Percentiles rank a stretch among this genome's conserved stretches.
phyloP scores from a whole-genome alignment of 2,329 filamentous ascomycete genomes.

The Nannizzia gypsea region DNA sequence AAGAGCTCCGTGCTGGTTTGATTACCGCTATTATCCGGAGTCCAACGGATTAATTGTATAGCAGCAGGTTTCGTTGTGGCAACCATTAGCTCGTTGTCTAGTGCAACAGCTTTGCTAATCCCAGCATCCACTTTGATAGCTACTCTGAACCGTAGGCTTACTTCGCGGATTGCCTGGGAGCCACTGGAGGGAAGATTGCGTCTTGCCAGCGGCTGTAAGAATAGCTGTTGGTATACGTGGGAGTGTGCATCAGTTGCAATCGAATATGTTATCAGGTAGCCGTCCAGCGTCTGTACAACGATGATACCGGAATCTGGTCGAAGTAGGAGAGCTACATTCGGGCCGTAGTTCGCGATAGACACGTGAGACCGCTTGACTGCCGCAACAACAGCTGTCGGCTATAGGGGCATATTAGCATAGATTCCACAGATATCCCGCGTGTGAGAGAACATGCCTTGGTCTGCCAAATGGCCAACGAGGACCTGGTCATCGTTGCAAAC shows the following conservation, averaged over 20 bases:
- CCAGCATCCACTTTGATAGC: constrained; percentile 97
- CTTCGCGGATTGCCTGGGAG: constrained; percentile 67
- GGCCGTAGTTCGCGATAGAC: constrained; percentile 72
- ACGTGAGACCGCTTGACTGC: constrained; percentile 68
- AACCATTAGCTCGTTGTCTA: constrained; percentile 87
- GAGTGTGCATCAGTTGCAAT: constrained; percentile 72
- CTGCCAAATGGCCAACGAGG: constrained; percentile 90
- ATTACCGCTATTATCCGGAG: constrained; percentile 63
- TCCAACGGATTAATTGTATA: constrained; percentile 95
- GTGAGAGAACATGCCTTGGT: constrained; percentile 54
- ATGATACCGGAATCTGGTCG: constrained; percentile 86
- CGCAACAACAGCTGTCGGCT: constrained; percentile 83
- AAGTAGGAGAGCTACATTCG: constrained; percentile 71
- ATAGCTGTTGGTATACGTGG: constrained; percentile 73
- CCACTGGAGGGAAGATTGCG: constrained; percentile 64
- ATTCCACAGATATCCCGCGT: not conserved
- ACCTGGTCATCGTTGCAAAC: constrained; percentile 77
- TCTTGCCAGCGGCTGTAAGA: constrained; percentile 42
- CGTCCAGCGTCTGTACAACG: constrained; percentile 72
- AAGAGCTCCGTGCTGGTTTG: constrained; percentile 88
- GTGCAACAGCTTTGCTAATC: constrained; percentile 72
- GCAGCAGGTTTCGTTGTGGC: constrained; percentile 84
- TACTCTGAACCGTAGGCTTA: constrained; percentile 88
- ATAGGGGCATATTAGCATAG: constrained; percentile 18
- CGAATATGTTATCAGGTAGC: constrained; percentile 90